These are phyloP conservation scores for Cercophora scortea DNA, from an alignment of 495 filamentous ascomycete species.

Conservation along the genomic window DNA sequence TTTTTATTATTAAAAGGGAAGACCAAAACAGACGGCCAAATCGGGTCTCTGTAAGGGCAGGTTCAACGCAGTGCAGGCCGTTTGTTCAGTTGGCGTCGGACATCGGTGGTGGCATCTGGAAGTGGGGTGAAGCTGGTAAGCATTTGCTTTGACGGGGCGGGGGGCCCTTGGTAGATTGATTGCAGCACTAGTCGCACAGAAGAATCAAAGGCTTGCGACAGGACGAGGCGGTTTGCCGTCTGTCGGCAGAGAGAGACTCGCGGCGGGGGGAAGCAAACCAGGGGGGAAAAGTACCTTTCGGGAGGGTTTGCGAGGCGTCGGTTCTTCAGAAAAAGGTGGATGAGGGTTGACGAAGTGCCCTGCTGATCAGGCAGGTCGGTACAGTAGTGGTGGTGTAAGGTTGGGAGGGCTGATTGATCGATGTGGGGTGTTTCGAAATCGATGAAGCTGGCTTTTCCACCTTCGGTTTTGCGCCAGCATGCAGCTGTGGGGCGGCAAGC, in stretches of 20 bases:
- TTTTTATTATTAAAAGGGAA: too few species aligned
- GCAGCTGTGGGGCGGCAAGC: background rate
- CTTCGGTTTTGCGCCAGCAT: constrained; percentile 8
- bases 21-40: background rate
- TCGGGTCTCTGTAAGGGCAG: background rate
- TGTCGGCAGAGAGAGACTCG: background rate
- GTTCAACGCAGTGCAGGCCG: constrained; percentile 2
- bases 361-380: background rate
- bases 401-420: background rate
- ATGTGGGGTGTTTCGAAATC: constrained; percentile 22
- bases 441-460: constrained; percentile 6
- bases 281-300: background rate
- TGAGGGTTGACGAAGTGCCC: too few species aligned
- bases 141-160: background rate
- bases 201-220: background rate
- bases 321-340: too few species aligned
- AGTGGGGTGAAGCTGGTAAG: constrained; percentile 7
- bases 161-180: background rate
- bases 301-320: background rate
- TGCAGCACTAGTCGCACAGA: constrained; percentile 4
- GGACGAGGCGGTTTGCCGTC: background rate
- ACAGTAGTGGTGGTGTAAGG: constrained; percentile 1
- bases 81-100: constrained; percentile 5
- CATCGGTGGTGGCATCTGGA: constrained; percentile 6
- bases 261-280: too few species aligned